Percentiles rank a stretch among this genome's conserved stretches.
Evolutionary conservation across 179 eudicot genomes (phyloP).

Genomic region (Vitellaria paradoxa): DNA sequence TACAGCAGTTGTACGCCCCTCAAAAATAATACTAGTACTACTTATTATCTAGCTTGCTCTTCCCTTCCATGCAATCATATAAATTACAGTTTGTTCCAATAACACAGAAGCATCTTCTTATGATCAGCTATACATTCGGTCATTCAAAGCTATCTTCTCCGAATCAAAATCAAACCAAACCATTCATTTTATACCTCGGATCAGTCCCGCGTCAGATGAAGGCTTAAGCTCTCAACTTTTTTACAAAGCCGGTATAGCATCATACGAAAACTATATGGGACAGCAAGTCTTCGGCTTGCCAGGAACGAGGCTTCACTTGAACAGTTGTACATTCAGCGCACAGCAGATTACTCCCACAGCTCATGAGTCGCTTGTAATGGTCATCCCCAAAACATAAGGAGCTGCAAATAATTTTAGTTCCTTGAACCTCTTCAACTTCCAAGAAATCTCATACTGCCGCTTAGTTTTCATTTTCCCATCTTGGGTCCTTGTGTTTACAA

Average conservation of each 20-base stretch:
- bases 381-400: neutral
- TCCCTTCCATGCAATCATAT: neutral
- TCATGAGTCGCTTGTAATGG: neutral
- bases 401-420: no score
- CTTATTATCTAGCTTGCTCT: neutral
- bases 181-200: neutral
- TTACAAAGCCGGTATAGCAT: slow-evolving; percentile 15
- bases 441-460: slow-evolving; percentile 6
- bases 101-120: neutral
- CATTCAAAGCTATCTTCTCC: slow-evolving; percentile 7
- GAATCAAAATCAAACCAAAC: neutral
- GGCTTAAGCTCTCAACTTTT: slow-evolving; percentile 12
- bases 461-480: neutral
- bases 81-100: neutral
- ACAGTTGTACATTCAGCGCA: neutral
- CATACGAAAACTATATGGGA: neutral
- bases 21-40: neutral
- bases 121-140: slow-evolving; percentile 15
- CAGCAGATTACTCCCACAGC: neutral
- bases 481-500: slow-evolving; percentile 13
- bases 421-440: neutral
- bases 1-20: neutral
- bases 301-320: neutral
- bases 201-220: neutral
- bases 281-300: neutral